Percentiles rank a stretch among this genome's conserved stretches.
Evolutionary conservation across 495 filamentous ascomycete genomes (phyloP).

Genomic region (Daldinia concentrica): DNA sequence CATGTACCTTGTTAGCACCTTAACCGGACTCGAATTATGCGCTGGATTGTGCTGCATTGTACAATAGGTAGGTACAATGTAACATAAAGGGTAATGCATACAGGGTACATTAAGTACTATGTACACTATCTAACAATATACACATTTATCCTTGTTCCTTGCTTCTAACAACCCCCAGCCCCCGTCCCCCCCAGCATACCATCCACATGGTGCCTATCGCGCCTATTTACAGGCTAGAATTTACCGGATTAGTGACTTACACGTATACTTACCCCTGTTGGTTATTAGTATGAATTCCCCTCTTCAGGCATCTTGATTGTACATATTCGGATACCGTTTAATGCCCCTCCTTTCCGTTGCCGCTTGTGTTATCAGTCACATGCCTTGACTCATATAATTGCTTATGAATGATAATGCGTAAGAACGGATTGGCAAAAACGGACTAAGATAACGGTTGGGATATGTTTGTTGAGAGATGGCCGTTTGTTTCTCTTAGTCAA

Average conservation of each 20-base stretch:
- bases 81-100: slow-evolving; percentile 14
- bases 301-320: neutral
- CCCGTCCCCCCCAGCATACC: neutral
- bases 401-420: neutral
- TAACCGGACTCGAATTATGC: slow-evolving; percentile 4
- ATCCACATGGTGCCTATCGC: slow-evolving; percentile 42
- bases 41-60: slow-evolving; percentile 1
- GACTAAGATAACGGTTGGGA: neutral
- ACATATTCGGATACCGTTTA: slow-evolving; percentile 24
- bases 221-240: slow-evolving; percentile 31
- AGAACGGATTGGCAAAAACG: neutral
- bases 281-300: slow-evolving; percentile 10
- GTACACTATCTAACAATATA: neutral
- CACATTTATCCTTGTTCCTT: slow-evolving; percentile 24
- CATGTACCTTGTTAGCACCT: slow-evolving; percentile 9
- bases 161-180: slow-evolving; percentile 16
- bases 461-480: neutral
- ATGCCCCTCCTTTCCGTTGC: slow-evolving; percentile 37
- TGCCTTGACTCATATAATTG: neutral
- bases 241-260: slow-evolving; percentile 30
- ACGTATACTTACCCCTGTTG: slow-evolving; percentile 34
- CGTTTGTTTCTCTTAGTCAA: neutral
- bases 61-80: slow-evolving; percentile 8
- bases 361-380: slow-evolving; percentile 8
- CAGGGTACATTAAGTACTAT: too few species aligned